Percentiles rank a stretch among this genome's conserved stretches.
These are phyloP conservation scores for Thamnidium elegans DNA, from an alignment of 192 early-diverging fungal genomes.

Conservation along the genomic window DNA sequence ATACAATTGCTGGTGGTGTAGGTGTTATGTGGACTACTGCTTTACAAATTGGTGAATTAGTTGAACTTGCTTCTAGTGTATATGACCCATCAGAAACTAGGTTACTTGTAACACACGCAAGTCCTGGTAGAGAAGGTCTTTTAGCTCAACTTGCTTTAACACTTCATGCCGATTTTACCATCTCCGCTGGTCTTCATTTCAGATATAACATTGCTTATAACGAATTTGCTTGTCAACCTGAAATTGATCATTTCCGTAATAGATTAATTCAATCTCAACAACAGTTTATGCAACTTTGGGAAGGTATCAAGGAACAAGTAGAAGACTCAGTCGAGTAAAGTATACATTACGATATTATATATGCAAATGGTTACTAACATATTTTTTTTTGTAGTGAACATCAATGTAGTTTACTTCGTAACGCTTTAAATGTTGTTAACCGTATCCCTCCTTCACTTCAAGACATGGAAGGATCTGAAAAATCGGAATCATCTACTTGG, in stretches of 20 bases:
- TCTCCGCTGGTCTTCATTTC: constrained; percentile 62
- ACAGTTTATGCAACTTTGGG: constrained; percentile 52
- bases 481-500: background rate
- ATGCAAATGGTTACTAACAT: background rate
- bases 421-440: constrained; percentile 53
- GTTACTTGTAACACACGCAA: constrained; percentile 54
- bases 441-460: constrained; percentile 42
- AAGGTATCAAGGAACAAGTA: constrained; percentile 52
- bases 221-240: constrained; percentile 54
- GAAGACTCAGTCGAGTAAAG: constrained; percentile 51
- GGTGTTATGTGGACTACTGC: constrained; percentile 67
- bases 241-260: constrained; percentile 51
- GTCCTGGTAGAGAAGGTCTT: constrained; percentile 57
- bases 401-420: constrained; percentile 47
- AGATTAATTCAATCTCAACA: constrained; percentile 50
- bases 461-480: constrained; percentile 27
- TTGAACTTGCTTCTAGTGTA: constrained; percentile 52
- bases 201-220: constrained; percentile 61
- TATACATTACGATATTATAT: background rate
- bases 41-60: constrained; percentile 59
- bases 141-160: constrained; percentile 53
- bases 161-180: constrained; percentile 57
- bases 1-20: constrained; percentile 58
- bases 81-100: constrained; percentile 57
- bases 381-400: constrained; percentile 35